These are phyloP conservation scores for carrot (Daucus carota) DNA, from an alignment of 129 eudicot genomes.

Conservation along the genomic window DNA sequence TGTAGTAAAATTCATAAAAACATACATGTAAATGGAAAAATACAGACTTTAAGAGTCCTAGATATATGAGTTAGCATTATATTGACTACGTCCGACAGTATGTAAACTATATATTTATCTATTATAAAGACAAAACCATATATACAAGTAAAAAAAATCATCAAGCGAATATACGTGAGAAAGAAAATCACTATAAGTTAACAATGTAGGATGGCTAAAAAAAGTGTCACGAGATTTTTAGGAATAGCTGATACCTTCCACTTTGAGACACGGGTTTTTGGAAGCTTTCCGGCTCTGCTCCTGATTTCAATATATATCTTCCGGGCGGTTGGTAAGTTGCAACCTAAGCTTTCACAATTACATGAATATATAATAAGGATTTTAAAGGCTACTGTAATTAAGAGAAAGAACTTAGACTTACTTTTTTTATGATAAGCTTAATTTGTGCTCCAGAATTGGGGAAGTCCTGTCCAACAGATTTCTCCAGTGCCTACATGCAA, in stretches of 20 bases:
- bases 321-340: constrained; percentile 80
- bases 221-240: neutral
- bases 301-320: constrained; percentile 69
- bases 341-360: constrained; percentile 37
- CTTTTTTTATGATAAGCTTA: constrained; percentile 73
- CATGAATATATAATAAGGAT: constrained; percentile 14
- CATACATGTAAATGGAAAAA: neutral
- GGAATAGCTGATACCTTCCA: constrained; percentile 51
- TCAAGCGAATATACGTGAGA: neutral
- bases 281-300: constrained; percentile 43
- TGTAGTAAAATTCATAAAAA: neutral
- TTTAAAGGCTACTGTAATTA: neutral
- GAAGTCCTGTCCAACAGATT: constrained; percentile 56
- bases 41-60: neutral
- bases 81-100: neutral
- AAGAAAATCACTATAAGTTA: neutral
- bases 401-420: constrained; percentile 22
- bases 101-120: neutral
- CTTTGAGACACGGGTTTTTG: constrained; percentile 33
- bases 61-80: neutral
- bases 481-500: constrained; percentile 64
- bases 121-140: neutral
- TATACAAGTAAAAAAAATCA: neutral
- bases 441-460: constrained; percentile 65
- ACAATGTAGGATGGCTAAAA: neutral